A percentile compares a stretch with the other conserved stretches of the same genome.
phyloP scores from a whole-genome alignment of 257 asterid genomes.

The Asclepias syriaca region DNA sequence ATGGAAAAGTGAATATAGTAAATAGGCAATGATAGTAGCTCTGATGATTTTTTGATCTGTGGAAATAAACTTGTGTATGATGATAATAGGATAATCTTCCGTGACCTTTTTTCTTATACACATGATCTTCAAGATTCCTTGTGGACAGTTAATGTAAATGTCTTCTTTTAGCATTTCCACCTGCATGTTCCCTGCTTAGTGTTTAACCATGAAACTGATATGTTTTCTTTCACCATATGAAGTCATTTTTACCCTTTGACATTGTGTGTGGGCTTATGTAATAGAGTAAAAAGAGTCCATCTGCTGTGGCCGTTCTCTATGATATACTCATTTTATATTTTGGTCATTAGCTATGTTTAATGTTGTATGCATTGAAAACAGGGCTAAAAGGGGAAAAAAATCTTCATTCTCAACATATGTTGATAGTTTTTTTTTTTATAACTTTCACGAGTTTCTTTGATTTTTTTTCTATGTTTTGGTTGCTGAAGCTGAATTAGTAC shows the following conservation, averaged over 20 bases:
- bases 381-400: too few species aligned
- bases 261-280: neutral
- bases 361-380: neutral
- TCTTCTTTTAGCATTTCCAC: neutral
- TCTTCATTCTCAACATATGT: neutral
- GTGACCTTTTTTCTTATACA: neutral
- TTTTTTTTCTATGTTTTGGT: neutral
- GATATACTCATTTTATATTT: neutral
- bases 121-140: neutral
- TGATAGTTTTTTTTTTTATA: neutral
- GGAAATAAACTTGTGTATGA: neutral
- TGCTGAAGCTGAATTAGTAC: neutral
- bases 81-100: neutral
- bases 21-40: neutral
- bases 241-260: neutral
- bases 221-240: neutral
- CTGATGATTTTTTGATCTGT: neutral
- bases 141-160: neutral
- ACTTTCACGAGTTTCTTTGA: neutral
- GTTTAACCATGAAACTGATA: neutral
- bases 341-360: neutral
- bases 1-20: neutral
- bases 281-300: neutral
- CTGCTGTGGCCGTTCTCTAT: neutral
- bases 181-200: neutral